Evolutionary conservation across 306 rosid genomes (phyloP), one percentile per base, ranked within the genome.

Genomic region (Gillenia trifoliata): DNA sequence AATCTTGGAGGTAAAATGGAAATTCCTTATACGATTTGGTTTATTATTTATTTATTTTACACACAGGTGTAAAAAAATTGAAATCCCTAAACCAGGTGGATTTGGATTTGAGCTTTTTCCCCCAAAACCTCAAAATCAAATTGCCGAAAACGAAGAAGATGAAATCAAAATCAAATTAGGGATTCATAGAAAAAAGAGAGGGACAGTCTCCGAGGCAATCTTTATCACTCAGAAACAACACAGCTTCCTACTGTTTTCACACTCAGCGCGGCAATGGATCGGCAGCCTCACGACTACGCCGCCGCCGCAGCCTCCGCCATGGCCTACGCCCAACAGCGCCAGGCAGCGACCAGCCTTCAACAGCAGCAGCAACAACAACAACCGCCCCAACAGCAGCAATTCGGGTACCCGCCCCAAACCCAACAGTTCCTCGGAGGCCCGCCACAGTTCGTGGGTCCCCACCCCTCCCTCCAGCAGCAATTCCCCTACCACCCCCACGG

Each of bases 291-390:
- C 84, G 98, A 94, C 76, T 94, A 82, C 85, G 91, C 92, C 10
- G 85, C 56, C 36, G 84, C 93, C 85, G 91, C 92, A 8, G 85
- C 56, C 36, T 86, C 93, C 77, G 92, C 96, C 41, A 79, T 89
- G 84, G 95, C 90, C n/a, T 93, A 86, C 83, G 90, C 97, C 70
- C 95, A 92, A 68, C 98, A 90, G 78, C 75, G 87, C 23, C 97
- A 54, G 16, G 34, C 64, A 66, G 36, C 52, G 30, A 79, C 89
- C 87, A 33, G 85, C 97, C 79, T 61, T 40, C 97, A 80, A 4
- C 90, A 74, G 29, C 93, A 84, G 26, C 97, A 79, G 73, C 88
- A 66, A 28, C 73, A 68, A 74, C 88, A 66, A 41, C 73, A 72
- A 69, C 97, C 80, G 2, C 93, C 83, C 34, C 97, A 84, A 55